Evolutionary conservation across 805 yeast genomes (phyloP).

Genomic region (Cyberlindnera samutprakarnensis): DNA sequence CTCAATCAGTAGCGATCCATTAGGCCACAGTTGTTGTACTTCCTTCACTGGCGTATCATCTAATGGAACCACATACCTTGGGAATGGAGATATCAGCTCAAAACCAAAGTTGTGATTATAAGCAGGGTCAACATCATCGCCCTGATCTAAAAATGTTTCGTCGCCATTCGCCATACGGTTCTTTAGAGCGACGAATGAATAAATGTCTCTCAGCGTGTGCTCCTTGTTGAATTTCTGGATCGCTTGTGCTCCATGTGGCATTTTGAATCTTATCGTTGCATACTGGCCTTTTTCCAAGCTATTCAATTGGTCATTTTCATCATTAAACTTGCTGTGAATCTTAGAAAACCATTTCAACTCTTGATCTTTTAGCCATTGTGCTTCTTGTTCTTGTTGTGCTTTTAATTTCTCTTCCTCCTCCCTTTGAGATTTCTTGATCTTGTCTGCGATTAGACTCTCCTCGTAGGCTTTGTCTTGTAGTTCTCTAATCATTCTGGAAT

Average conservation of each 20-base stretch:
- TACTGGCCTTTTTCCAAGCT: constrained; percentile 23
- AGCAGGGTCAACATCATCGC: constrained; percentile 8
- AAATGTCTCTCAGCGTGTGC: constrained; percentile 39
- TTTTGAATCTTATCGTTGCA: constrained; percentile 43
- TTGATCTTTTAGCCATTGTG: constrained; percentile 4
- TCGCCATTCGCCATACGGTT: neutral
- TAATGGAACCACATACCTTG: constrained; percentile 41
- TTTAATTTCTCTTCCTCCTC: constrained; percentile 21
- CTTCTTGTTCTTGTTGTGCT: constrained; percentile 10
- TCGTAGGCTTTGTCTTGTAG: constrained; percentile 65
- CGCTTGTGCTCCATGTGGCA: constrained; percentile 44
- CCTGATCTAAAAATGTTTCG: constrained; percentile 1
- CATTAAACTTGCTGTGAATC: constrained; percentile 3
- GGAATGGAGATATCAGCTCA: constrained; percentile 54
- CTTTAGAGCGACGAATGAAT: constrained; percentile 39
- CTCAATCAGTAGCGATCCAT: constrained; percentile 56
- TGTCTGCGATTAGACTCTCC: constrained; percentile 51
- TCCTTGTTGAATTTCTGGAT: constrained; percentile 35
- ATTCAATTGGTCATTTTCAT: constrained; percentile 3
- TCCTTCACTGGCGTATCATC: constrained; percentile 30
- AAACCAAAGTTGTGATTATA: constrained; percentile 44
- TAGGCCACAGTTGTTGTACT: constrained; percentile 54
- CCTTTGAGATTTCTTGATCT: constrained; percentile 41
- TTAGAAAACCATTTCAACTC: constrained; percentile 9
- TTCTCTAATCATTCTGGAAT: constrained; percentile 49